phyloP scores from a whole-genome alignment of 768 basidiomycete genomes.

The Phanerochaete carnosa region DNA sequence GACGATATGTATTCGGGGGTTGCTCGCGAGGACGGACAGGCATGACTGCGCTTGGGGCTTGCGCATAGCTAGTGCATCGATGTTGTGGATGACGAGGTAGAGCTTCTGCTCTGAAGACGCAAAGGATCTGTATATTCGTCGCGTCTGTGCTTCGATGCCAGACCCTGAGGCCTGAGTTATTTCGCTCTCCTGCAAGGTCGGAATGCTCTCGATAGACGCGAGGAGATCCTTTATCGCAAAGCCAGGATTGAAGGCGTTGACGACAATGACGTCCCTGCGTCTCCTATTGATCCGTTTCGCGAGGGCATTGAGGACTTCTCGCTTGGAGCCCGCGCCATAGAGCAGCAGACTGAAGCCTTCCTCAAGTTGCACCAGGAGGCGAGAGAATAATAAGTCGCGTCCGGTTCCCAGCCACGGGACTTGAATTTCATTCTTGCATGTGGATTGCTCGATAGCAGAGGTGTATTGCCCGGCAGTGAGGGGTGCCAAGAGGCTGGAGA shows the following conservation, averaged over 20 bases:
- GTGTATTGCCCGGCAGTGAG: slow-evolving; percentile 63
- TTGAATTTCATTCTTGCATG: slow-evolving; percentile 26
- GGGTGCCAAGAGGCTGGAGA: slow-evolving; percentile 71
- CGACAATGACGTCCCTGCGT: slow-evolving; percentile 49
- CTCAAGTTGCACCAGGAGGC: slow-evolving; percentile 67
- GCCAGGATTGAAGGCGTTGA: slow-evolving; percentile 74
- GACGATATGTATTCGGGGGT: slow-evolving; percentile 74
- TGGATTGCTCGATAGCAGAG: slow-evolving; percentile 29
- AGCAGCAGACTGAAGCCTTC: slow-evolving; percentile 87
- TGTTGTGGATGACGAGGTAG: slow-evolving; percentile 84
- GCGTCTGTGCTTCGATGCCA: slow-evolving; percentile 41
- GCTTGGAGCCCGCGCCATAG: slow-evolving; percentile 90
- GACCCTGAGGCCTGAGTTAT: slow-evolving; percentile 29
- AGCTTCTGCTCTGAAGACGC: slow-evolving; percentile 47
- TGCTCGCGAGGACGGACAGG: slow-evolving; percentile 70
- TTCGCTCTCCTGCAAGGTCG: slow-evolving; percentile 26
- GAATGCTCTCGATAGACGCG: slow-evolving; percentile 44
- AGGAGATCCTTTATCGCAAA: slow-evolving; percentile 58
- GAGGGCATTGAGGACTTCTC: slow-evolving; percentile 70
- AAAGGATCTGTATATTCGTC: slow-evolving; percentile 61
- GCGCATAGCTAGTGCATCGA: slow-evolving; percentile 76
- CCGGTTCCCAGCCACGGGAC: slow-evolving; percentile 28
- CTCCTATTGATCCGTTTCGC: slow-evolving; percentile 30
- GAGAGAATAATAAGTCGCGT: slow-evolving; percentile 42
- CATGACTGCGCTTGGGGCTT: slow-evolving; percentile 57